Percentiles rank a stretch among this genome's conserved stretches.
Evolutionary conservation across 176 grass and related monocot genomes (phyloP).

Genomic region (Zoysia japonica): DNA sequence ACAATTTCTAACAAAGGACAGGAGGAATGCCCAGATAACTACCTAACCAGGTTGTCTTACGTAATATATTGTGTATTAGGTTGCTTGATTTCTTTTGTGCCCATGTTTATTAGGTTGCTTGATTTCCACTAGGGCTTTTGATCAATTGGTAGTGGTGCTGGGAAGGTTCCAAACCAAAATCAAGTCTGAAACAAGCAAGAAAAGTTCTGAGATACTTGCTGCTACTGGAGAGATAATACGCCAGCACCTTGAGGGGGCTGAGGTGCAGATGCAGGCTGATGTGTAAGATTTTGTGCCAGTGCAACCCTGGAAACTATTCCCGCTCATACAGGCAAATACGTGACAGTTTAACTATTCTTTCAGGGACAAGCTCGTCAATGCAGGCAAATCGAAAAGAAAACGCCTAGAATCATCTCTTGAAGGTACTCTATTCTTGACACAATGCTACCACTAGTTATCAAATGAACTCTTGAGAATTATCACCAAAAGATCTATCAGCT

Average conservation of each 20-base stretch:
- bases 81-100: neutral
- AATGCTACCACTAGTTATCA: conserved; percentile 20
- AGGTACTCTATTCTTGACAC: conserved; percentile 52
- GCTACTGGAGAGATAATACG: conserved; percentile 61
- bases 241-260: conserved; percentile 62
- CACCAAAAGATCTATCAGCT: neutral
- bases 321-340: conserved; percentile 13
- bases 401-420: conserved; percentile 85
- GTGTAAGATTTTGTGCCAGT: conserved; percentile 60
- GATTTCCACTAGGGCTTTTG: conserved; percentile 59
- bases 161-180: conserved; percentile 77
- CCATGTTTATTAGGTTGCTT: conserved; percentile 11
- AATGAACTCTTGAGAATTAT: conserved; percentile 32
- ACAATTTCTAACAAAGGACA: conserved; percentile 47
- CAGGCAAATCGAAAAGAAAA: conserved; percentile 78
- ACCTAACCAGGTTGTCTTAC: conserved; percentile 60
- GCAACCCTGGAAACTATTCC: conserved; percentile 15
- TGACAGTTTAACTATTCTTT: conserved; percentile 38
- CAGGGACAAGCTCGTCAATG: conserved; percentile 67
- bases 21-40: conserved; percentile 62
- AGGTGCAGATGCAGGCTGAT: conserved; percentile 72
- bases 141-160: conserved; percentile 62
- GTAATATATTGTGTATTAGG: neutral
- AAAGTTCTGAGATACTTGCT: conserved; percentile 69
- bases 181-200: conserved; percentile 63